These are phyloP conservation scores for Cordyceps cicadae DNA, from an alignment of 2,329 filamentous ascomycete species.

Conservation along the genomic window DNA sequence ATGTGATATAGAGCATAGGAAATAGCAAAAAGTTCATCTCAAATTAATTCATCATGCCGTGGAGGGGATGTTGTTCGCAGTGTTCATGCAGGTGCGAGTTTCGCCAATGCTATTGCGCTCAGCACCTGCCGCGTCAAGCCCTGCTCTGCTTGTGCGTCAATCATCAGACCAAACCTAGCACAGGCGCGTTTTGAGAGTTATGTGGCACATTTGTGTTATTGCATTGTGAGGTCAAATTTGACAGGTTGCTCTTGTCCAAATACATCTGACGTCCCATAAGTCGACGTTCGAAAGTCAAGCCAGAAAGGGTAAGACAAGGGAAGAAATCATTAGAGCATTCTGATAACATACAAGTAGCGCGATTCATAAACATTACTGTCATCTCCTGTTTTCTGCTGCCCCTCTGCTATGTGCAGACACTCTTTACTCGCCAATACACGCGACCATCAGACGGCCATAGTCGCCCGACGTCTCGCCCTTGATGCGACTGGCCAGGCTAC, in stretches of 20 bases:
- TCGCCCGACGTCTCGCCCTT: constrained; percentile 78
- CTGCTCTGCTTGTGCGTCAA: neutral
- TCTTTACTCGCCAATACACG: constrained; percentile 44
- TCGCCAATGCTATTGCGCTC: neutral
- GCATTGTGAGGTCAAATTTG: neutral
- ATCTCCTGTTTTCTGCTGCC: neutral
- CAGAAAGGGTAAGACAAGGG: neutral
- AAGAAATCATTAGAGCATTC: neutral
- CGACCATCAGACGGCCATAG: constrained; percentile 69
- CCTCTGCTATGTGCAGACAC: neutral
- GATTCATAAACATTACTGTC: neutral
- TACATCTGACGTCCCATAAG: neutral
- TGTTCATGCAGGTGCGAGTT: neutral
- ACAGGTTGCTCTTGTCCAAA: neutral
- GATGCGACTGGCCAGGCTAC: constrained; percentile 60
- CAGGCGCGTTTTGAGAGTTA: neutral
- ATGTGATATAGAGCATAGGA: neutral
- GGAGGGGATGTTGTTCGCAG: neutral
- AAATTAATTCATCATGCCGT: neutral
- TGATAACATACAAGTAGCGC: neutral
- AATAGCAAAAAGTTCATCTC: neutral
- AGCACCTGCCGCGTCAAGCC: neutral
- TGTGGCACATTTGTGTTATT: neutral
- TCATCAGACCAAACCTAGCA: neutral
- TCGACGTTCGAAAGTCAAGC: neutral